Evolutionary conservation across 805 yeast species (phyloP), one percentile per base, ranked within the genome.

Genomic region (Soucietia sequanensis): DNA sequence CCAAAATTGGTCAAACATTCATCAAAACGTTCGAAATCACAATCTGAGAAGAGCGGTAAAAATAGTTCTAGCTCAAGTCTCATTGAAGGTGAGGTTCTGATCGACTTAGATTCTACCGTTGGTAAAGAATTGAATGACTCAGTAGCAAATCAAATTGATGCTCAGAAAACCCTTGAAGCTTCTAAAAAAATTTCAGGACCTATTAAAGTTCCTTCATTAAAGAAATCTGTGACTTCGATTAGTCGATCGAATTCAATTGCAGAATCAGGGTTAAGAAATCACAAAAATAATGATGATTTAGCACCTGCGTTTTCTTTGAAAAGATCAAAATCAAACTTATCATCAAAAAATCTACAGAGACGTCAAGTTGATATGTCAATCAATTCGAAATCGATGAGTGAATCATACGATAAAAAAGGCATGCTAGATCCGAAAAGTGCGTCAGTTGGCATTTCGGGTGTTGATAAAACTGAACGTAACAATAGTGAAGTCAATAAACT

Each of bases 361-460:
- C 41, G 74, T 25, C 71, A 66, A 44, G 70, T 68, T 14, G 73
- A 68, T 30, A 54, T 68, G 43, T 56, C 66, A 6, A 31, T 38
- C 28, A 41, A 28, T 27, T 24, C 37, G 33, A 40, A 31, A 26
- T 37, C 31, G 28, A 30, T 23, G 32, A 29, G 29, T 24, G 14
- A 14, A 20, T 31, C 8, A 22, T 31, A 28, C 27, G 23, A 12
- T 27, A 15, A 3, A 20, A 18, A 9, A 31, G n/a, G n/a, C n/a
- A n/a, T n/a, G n/a, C n/a, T n/a, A n/a, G n/a, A 25, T 8, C 11
- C 23, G 18, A 31, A 4, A 4, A 14, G 9, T 9, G 8, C 29
- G 8, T 17, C 18, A 6, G 19, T 13, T 19, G 16, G n/a, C 11
- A 9, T 13, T 19, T n/a, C 12, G 16, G 18, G 19, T 5, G 16